Evolutionary conservation across 2,329 filamentous ascomycete genomes (phyloP).

Genomic region (Exserohilum turcica): DNA sequence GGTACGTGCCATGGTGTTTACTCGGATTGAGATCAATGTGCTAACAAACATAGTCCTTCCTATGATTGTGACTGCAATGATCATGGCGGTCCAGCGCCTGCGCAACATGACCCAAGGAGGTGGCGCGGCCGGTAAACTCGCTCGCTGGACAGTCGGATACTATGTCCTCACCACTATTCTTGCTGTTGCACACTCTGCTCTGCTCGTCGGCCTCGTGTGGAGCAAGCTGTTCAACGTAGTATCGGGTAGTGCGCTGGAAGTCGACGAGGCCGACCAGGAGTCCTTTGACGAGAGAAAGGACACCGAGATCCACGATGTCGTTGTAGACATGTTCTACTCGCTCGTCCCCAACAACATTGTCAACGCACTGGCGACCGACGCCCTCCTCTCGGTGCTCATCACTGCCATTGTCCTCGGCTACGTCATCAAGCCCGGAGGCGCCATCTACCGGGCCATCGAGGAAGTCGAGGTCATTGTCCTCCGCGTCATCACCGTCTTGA

Average conservation of each 20-base stretch:
- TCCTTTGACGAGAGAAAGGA: slow-evolving; percentile 44
- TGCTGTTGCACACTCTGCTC: slow-evolving; percentile 55
- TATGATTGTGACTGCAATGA: slow-evolving; percentile 59
- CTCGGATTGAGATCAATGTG: too few species aligned
- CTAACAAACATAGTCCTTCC: slow-evolving; percentile 52
- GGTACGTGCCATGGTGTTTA: slow-evolving; percentile 41
- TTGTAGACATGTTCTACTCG: slow-evolving; percentile 57
- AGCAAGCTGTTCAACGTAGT: slow-evolving; percentile 52
- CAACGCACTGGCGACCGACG: slow-evolving; percentile 53
- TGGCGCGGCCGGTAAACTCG: slow-evolving; percentile 48
- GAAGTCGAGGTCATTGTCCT: slow-evolving; percentile 58
- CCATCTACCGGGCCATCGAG: slow-evolving; percentile 51
- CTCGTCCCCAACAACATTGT: slow-evolving; percentile 59
- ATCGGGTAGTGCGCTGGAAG: slow-evolving; percentile 39
- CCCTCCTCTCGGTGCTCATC: slow-evolving; percentile 56
- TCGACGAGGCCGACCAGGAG: slow-evolving; percentile 42
- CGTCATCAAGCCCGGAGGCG: slow-evolving; percentile 50
- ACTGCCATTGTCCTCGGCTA: slow-evolving; percentile 55
- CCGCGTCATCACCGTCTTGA: slow-evolving; percentile 55
- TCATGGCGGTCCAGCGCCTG: slow-evolving; percentile 57
- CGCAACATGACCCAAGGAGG: slow-evolving; percentile 54
- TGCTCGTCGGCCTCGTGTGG: slow-evolving; percentile 58
- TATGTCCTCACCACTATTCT: slow-evolving; percentile 58
- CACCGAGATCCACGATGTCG: slow-evolving; percentile 50
- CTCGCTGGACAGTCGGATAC: slow-evolving; percentile 57